These are phyloP conservation scores for Hebeloma cylindrosporum DNA, from an alignment of 768 basidiomycete species.

Conservation along the genomic window DNA sequence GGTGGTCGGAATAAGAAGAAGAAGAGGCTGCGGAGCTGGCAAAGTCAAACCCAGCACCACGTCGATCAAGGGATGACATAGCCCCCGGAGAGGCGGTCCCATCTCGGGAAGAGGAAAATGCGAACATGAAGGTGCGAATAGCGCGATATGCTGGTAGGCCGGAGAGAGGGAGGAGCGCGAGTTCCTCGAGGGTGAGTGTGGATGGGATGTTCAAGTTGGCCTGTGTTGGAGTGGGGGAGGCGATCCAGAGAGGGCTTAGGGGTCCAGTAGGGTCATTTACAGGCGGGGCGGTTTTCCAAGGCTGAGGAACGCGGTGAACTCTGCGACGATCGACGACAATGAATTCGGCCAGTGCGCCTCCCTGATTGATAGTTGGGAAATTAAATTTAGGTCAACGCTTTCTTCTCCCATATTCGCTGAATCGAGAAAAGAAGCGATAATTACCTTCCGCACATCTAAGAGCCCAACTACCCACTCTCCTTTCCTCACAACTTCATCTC, in stretches of 20 bases:
- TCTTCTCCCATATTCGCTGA: no score
- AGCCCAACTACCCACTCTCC: constrained; percentile 90
- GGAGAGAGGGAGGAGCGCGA: constrained; percentile 76
- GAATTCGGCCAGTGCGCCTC: constrained; percentile 88
- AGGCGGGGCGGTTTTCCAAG: constrained; percentile 35
- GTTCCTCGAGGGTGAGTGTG: constrained; percentile 58
- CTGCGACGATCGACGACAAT: constrained; percentile 79
- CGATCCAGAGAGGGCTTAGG: constrained; percentile 9
- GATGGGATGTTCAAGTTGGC: constrained; percentile 7
- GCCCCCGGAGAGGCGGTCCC: neutral
- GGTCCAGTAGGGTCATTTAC: constrained; percentile 13
- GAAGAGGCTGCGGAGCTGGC: neutral
- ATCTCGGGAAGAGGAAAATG: constrained; percentile 34
- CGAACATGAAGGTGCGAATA: constrained; percentile 62
- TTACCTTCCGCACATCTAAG: constrained; percentile 77
- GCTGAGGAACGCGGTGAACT: constrained; percentile 70
- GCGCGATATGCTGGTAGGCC: constrained; percentile 85
- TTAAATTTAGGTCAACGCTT: no score
- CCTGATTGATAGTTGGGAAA: constrained; percentile 45
- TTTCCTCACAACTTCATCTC: constrained; percentile 59
- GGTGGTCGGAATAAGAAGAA: neutral
- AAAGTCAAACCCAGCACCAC: neutral
- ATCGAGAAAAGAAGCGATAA: constrained; percentile 26
- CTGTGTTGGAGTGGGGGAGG: constrained; percentile 25
- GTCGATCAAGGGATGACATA: constrained; percentile 1